Conservation (phyloP, 2,329 filamentous ascomycete genomes). For the Hymenotorrendiella dingleyae region DNA sequence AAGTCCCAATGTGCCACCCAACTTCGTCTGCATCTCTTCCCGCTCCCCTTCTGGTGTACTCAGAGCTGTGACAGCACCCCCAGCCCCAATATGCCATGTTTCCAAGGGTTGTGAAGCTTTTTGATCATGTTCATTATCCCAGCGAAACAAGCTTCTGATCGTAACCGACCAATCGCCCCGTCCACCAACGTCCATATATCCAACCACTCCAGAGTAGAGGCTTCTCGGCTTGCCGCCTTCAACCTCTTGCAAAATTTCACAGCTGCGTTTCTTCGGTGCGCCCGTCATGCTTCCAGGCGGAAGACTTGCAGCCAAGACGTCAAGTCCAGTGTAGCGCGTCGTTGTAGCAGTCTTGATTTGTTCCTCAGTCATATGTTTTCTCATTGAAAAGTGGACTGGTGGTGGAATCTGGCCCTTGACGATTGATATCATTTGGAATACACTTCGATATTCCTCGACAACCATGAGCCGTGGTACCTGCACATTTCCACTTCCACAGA, state of each 20-base stretch:
- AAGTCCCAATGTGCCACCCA: constrained; percentile 25
- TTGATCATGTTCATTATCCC: constrained; percentile 51
- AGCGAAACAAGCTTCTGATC: constrained; percentile 75
- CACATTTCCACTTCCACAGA: constrained; percentile 70
- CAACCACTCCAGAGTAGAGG: constrained; percentile 82
- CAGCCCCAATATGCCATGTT: constrained; percentile 79
- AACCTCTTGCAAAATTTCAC: constrained; percentile 68
- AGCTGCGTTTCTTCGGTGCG: constrained; percentile 88
- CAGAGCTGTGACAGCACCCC: constrained; percentile 81
- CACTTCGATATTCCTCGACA: constrained; percentile 85
- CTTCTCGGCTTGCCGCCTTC: constrained; percentile 60
- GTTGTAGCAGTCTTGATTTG: constrained; percentile 10
- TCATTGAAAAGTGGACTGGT: neutral
- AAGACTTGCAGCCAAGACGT: constrained; percentile 70
- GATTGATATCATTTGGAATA: constrained; percentile 87
- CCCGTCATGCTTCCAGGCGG: constrained; percentile 96
- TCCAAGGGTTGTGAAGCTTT: constrained; percentile 38
- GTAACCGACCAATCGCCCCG: constrained; percentile 87
- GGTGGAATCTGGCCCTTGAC: constrained; percentile 62
- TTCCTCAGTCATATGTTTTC: constrained; percentile 2
- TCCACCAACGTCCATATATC: constrained; percentile 82
- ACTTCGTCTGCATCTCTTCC: constrained; percentile 83
- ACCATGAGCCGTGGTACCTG: constrained; percentile 71
- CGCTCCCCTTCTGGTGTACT: constrained; percentile 76
- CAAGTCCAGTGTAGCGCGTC: constrained; percentile 54